Percentiles rank a stretch among this genome's conserved stretches.
phyloP scores from a whole-genome alignment of 2,329 filamentous ascomycete genomes.

The Fusarium hostae region DNA sequence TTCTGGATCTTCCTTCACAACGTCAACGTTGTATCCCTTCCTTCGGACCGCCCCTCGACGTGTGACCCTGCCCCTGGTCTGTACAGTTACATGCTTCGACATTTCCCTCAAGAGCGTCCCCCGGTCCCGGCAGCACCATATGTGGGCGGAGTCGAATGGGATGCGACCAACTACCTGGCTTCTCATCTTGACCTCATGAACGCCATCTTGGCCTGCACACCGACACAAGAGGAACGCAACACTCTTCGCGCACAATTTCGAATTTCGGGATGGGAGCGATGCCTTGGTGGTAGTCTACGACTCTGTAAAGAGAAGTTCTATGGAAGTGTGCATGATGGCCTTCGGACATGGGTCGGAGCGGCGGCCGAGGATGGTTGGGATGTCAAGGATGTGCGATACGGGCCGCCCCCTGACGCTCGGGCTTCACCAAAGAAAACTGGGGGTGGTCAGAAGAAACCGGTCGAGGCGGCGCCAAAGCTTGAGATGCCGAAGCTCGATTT shows the following conservation, averaged over 20 bases:
- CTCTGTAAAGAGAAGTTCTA: slow-evolving; percentile 99
- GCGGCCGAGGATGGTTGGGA: slow-evolving; percentile 91
- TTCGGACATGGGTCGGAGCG: slow-evolving; percentile 90
- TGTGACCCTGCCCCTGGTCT: slow-evolving; percentile 49
- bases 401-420: slow-evolving; percentile 58
- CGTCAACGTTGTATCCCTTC: slow-evolving; percentile 83
- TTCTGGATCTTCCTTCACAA: slow-evolving; percentile 99
- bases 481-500: slow-evolving; percentile 69
- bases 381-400: slow-evolving; percentile 81
- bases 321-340: slow-evolving; percentile 85
- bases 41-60: slow-evolving; percentile 53
- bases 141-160: slow-evolving; percentile 97
- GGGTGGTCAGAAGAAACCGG: slow-evolving; percentile 59
- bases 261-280: slow-evolving; percentile 90
- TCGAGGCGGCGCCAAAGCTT: slow-evolving; percentile 68
- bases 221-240: slow-evolving; percentile 77
- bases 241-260: slow-evolving; percentile 78
- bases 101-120: slow-evolving; percentile 87
- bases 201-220: slow-evolving; percentile 84
- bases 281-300: slow-evolving; percentile 84
- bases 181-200: slow-evolving; percentile 94
- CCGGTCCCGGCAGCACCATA: slow-evolving; percentile 95
- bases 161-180: slow-evolving; percentile 95
- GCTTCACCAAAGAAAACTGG: slow-evolving; percentile 48
- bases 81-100: slow-evolving; percentile 71